Conservation (phyloP, 352 stramenopile species). For the Phytophthora fragariaefolia region DNA sequence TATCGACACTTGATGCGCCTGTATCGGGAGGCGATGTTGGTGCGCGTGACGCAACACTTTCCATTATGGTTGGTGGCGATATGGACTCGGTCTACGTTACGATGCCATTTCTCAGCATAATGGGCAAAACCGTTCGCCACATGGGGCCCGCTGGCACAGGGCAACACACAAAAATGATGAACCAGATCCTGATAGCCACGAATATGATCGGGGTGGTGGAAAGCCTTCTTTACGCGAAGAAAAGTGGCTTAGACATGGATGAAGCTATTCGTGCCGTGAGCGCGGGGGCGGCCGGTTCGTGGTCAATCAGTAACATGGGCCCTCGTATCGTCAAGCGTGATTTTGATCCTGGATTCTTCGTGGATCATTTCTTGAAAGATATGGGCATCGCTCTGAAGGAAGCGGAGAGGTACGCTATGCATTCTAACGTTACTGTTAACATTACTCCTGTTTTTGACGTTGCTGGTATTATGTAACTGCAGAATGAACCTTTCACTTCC, state of each 20-base stretch:
- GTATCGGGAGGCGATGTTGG: constrained; percentile 91
- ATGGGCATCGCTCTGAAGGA: constrained; percentile 92
- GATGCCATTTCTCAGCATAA: constrained; percentile 88
- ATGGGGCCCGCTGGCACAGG: constrained; percentile 86
- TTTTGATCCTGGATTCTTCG: constrained; percentile 91
- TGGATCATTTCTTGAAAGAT: constrained; percentile 93
- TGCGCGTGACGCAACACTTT: constrained; percentile 85
- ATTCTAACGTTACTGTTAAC: neutral
- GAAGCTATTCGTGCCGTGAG: constrained; percentile 89
- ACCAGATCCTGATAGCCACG: constrained; percentile 90
- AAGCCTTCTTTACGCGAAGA: constrained; percentile 89
- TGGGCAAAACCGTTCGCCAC: constrained; percentile 91
- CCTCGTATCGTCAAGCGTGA: constrained; percentile 89
- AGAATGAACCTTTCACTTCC: constrained; percentile 89
- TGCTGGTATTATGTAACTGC: neutral
- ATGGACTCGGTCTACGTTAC: constrained; percentile 79
- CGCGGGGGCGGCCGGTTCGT: constrained; percentile 86
- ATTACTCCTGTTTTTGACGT: neutral
- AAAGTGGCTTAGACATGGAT: constrained; percentile 86
- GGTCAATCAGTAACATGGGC: constrained; percentile 91
- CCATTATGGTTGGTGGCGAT: constrained; percentile 92
- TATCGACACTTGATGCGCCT: constrained; percentile 81
- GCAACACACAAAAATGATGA: constrained; percentile 94
- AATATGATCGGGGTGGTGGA: constrained; percentile 92
- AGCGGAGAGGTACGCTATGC: constrained; percentile 57